phyloP scores from a whole-genome alignment of 2,329 filamentous ascomycete species.

The Hansfordia pulvinata region DNA sequence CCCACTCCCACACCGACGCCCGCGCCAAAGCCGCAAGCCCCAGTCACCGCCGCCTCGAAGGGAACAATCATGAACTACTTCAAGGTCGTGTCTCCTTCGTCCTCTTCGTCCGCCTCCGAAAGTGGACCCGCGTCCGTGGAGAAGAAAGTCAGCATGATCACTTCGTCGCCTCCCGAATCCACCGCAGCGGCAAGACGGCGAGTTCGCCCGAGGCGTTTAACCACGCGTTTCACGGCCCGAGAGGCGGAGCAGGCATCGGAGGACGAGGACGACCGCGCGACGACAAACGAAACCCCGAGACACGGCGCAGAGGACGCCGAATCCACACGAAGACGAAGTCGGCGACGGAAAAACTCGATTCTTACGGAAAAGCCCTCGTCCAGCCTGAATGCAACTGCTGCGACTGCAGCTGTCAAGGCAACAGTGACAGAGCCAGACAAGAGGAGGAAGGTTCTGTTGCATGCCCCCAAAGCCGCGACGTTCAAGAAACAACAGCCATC shows the following conservation, averaged over 20 bases:
- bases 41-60: conserved; percentile 7
- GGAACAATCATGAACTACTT: conserved; percentile 18
- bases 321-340: too few relatives aligned
- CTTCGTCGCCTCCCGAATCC: conserved; percentile 17
- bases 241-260: conserved; percentile 18
- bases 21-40: conserved; percentile 4
- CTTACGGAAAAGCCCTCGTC: background rate
- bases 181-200: conserved; percentile 7
- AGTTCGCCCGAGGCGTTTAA: too few relatives aligned
- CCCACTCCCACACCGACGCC: conserved; percentile 1
- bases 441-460: conserved; percentile 3
- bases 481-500: conserved; percentile 3
- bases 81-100: conserved; percentile 7
- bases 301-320: too few relatives aligned
- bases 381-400: conserved; percentile 1
- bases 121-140: too few relatives aligned
- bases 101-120: conserved; percentile 7
- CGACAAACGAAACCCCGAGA: too few relatives aligned
- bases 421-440: conserved; percentile 5
- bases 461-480: conserved; percentile 4
- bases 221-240: conserved; percentile 1
- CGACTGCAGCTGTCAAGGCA: conserved; percentile 1
- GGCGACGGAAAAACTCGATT: too few relatives aligned
- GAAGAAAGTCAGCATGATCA: too few relatives aligned
- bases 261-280: conserved; percentile 12